Conservation (phyloP, 805 yeast genomes). For the Wickerhamomyces canadensis region DNA sequence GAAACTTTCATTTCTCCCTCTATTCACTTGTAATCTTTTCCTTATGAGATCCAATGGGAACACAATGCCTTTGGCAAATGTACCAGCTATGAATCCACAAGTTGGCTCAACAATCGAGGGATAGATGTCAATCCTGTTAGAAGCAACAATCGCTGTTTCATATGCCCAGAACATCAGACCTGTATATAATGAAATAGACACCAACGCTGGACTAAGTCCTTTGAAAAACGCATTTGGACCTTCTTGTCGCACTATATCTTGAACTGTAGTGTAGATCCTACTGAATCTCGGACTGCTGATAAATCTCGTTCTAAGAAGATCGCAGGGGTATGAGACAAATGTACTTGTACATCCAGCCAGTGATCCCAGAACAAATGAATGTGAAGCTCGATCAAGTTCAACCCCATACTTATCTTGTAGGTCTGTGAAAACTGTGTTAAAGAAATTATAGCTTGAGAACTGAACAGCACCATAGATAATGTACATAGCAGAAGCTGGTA, state of each 20-base stretch:
- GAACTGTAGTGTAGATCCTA: slow-evolving; percentile 23
- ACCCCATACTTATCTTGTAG: slow-evolving; percentile 20
- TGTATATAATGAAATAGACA: slow-evolving; percentile 63
- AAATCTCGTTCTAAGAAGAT: slow-evolving; percentile 78
- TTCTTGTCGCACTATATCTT: slow-evolving; percentile 30
- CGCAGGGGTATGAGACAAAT: slow-evolving; percentile 77
- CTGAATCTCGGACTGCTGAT: slow-evolving; percentile 52
- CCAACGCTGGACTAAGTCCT: slow-evolving; percentile 45
- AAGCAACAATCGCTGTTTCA: slow-evolving; percentile 30
- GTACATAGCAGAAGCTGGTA: slow-evolving; percentile 87
- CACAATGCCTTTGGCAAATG: slow-evolving; percentile 61
- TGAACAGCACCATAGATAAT: slow-evolving; percentile 81
- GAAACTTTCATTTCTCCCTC: slow-evolving; percentile 25
- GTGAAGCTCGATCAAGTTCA: slow-evolving; percentile 22
- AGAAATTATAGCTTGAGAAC: slow-evolving; percentile 62
- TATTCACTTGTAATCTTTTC: slow-evolving; percentile 66
- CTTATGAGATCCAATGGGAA: slow-evolving; percentile 87
- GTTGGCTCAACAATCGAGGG: slow-evolving; percentile 37
- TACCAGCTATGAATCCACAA: slow-evolving; percentile 75
- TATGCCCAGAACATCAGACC: slow-evolving; percentile 74
- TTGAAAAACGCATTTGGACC: slow-evolving; percentile 43
- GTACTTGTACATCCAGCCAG: slow-evolving; percentile 76
- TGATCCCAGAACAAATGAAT: slow-evolving; percentile 58
- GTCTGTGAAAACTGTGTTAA: slow-evolving; percentile 39
- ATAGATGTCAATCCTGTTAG: slow-evolving; percentile 7